Conservation (phyloP, 768 basidiomycete genomes). For the Holtermannia corniformis region DNA sequence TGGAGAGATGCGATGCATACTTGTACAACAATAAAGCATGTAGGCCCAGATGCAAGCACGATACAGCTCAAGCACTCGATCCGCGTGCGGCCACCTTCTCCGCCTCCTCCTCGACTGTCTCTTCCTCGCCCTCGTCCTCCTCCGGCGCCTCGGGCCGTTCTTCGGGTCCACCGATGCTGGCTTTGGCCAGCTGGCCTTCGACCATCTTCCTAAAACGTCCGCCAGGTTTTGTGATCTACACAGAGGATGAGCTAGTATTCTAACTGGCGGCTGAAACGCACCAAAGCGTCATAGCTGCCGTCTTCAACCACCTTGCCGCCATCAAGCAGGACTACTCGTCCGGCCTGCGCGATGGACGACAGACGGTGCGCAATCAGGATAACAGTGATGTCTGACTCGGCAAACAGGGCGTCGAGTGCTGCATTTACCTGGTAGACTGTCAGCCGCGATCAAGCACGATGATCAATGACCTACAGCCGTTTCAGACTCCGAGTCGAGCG, state of each 20-base stretch:
- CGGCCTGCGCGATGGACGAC: constrained; percentile 80
- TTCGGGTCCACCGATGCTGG: background rate
- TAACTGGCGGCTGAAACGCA: too few relatives aligned
- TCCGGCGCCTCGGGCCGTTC: background rate
- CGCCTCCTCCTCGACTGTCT: background rate
- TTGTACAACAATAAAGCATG: background rate
- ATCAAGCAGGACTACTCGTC: constrained; percentile 78
- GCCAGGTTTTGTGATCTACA: constrained; percentile 14
- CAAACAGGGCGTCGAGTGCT: constrained; percentile 76
- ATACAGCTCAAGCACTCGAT: background rate
- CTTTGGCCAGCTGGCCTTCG: constrained; percentile 30
- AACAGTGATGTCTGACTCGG: constrained; percentile 68
- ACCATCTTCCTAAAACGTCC: constrained; percentile 36
- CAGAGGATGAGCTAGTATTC: background rate
- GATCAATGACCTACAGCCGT: constrained; percentile 45
- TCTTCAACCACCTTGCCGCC: constrained; percentile 32
- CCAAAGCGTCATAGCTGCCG: constrained; percentile 24
- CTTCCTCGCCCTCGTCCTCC: background rate
- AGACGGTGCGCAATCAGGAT: constrained; percentile 79
- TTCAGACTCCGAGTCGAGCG: constrained; percentile 26
- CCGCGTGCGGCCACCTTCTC: too few relatives aligned
- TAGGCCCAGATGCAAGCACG: background rate
- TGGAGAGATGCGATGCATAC: too few relatives aligned
- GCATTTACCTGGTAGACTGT: constrained; percentile 59
- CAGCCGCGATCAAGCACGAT: constrained; percentile 39